Conservation (phyloP, 805 yeast species). For the Candida maltosa region DNA sequence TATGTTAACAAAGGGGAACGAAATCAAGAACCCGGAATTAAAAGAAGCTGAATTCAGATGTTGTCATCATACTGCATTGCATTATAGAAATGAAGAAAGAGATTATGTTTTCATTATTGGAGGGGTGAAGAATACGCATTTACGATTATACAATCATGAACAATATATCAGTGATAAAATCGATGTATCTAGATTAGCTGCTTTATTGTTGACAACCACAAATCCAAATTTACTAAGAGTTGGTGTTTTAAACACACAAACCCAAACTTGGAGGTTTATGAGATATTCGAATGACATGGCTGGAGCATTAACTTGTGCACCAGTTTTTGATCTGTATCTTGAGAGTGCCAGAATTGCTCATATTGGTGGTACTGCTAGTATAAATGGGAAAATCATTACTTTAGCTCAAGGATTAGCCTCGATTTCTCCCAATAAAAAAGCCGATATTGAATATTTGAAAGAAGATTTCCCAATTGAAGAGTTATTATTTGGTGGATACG, state of each 20-base stretch:
- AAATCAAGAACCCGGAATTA: constrained; percentile 22
- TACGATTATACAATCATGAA: constrained; percentile 26
- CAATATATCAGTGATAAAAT: constrained; percentile 30
- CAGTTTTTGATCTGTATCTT: constrained; percentile 18
- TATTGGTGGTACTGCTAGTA: constrained; percentile 28
- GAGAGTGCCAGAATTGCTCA: constrained; percentile 26
- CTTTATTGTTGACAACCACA: constrained; percentile 23
- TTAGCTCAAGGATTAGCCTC: constrained; percentile 34
- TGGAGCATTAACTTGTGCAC: constrained; percentile 20
- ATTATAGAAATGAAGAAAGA: constrained; percentile 27
- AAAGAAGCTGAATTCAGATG: constrained; percentile 40
- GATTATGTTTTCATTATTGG: constrained; percentile 37
- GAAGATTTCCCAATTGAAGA: constrained; percentile 15
- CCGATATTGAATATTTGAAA: constrained; percentile 19
- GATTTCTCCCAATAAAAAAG: constrained; percentile 28
- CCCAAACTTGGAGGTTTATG: constrained; percentile 40
- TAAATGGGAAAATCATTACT: constrained; percentile 33
- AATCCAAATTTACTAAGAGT: constrained; percentile 30
- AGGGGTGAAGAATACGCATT: constrained; percentile 35
- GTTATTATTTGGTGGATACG: constrained; percentile 33
- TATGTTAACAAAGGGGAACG: constrained; percentile 18
- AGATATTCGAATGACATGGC: constrained; percentile 30
- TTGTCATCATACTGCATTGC: constrained; percentile 38
- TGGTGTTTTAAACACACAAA: constrained; percentile 32
- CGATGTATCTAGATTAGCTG: constrained; percentile 31